Conservation (phyloP, 176 grass and related monocot genomes). For the Cymbopogon citratus region DNA sequence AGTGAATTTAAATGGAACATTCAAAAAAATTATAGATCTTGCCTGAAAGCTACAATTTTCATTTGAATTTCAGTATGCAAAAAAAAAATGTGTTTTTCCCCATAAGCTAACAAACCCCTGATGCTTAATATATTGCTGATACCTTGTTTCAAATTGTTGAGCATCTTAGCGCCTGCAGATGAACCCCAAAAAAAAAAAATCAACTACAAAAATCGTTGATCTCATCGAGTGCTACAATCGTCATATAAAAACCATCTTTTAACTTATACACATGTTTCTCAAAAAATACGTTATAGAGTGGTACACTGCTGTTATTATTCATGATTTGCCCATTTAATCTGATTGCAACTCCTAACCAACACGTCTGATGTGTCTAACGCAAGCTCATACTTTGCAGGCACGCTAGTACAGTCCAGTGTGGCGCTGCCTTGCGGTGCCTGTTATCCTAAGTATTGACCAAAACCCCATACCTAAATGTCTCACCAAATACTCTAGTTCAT, state of each 20-base stretch:
- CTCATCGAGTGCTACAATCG: neutral
- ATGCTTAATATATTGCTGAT: too few species aligned
- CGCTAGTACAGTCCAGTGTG: neutral
- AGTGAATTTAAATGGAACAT: too few species aligned
- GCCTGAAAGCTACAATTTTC: too few species aligned
- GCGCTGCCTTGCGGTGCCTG: neutral
- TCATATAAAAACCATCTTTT: neutral
- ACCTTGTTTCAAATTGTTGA: neutral
- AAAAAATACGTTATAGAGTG: neutral
- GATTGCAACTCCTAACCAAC: neutral
- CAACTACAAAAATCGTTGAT: neutral
- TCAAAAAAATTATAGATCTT: too few species aligned
- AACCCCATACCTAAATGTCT: neutral
- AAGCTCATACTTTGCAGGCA: neutral
- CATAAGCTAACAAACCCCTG: neutral
- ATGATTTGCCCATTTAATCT: neutral
- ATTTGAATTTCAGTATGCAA: neutral
- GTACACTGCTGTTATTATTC: neutral
- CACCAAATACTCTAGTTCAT: neutral
- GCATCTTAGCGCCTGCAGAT: neutral
- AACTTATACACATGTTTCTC: neutral
- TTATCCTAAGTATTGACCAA: neutral
- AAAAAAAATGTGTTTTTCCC: neutral
- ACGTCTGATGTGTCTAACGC: neutral
- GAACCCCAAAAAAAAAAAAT: too few species aligned